A percentile compares a stretch with the other conserved stretches of the same genome.
Evolutionary conservation across 495 filamentous ascomycete species (phyloP).

Genomic region (Xylaria palmicola): DNA sequence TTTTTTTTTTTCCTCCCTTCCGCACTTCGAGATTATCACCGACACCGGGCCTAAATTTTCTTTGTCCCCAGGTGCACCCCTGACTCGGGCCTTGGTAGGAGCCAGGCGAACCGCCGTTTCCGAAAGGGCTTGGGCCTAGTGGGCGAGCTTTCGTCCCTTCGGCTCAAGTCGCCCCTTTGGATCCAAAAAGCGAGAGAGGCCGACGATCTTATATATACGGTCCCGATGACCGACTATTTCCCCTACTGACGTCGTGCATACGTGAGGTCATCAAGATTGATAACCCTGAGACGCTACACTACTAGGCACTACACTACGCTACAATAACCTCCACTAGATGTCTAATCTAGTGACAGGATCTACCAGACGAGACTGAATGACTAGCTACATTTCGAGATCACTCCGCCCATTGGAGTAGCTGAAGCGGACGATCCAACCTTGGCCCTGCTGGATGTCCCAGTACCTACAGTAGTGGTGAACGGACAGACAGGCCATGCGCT

Average conservation of each 20-base stretch:
- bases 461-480: no score
- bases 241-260: neutral
- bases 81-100: neutral
- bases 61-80: neutral
- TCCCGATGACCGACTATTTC: neutral
- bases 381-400: neutral
- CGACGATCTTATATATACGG: neutral
- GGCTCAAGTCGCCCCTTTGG: neutral
- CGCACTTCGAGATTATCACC: neutral
- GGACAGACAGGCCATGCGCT: conserved; percentile 3
- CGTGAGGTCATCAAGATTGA: neutral
- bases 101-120: neutral
- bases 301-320: neutral
- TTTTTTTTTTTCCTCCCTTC: neutral
- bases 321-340: neutral
- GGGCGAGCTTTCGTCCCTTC: neutral
- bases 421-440: conserved; percentile 1
- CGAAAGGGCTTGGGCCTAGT: neutral
- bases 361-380: neutral
- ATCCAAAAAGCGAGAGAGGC: neutral
- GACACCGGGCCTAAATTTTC: conserved; percentile 7
- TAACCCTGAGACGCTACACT: neutral
- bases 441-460: neutral
- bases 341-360: neutral
- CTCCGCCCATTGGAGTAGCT: neutral